Conservation (phyloP, 495 filamentous ascomycete genomes). For the Podospora pseudoanserina region DNA sequence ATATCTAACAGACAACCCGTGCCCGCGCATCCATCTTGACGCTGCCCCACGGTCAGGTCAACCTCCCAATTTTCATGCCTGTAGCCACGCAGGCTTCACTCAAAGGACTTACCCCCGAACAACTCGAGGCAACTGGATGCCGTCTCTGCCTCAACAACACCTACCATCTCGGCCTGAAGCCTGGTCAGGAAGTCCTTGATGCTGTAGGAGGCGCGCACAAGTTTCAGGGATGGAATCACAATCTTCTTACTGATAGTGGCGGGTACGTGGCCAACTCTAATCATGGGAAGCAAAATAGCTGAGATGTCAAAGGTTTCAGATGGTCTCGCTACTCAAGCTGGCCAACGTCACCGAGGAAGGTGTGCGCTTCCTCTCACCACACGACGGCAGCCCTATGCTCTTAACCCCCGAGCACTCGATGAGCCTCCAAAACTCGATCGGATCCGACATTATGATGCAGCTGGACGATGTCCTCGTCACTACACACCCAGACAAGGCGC, state of each 20-base stretch:
- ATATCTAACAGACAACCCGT: constrained; percentile 71
- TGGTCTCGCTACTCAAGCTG: constrained; percentile 94
- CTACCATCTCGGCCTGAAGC: constrained; percentile 93
- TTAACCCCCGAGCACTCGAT: constrained; percentile 98
- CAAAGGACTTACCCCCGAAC: constrained; percentile 90
- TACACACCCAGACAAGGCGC: constrained; percentile 77
- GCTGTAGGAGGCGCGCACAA: constrained; percentile 88
- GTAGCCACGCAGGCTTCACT: constrained; percentile 96
- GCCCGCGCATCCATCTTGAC: constrained; percentile 86
- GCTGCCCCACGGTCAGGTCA: constrained; percentile 86
- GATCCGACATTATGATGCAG: constrained; percentile 99
- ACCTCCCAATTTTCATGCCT: constrained; percentile 94
- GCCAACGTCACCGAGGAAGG: constrained; percentile 94
- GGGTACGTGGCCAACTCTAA: constrained; percentile 57
- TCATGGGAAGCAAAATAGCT: neutral
- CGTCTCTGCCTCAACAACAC: constrained; percentile 94
- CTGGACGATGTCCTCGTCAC: constrained; percentile 96
- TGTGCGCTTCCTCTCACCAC: constrained; percentile 88
- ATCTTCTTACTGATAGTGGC: constrained; percentile 95
- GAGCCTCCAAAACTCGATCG: constrained; percentile 91
- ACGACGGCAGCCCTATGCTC: constrained; percentile 95
- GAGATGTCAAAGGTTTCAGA: constrained; percentile 71
- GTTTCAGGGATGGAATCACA: constrained; percentile 90
- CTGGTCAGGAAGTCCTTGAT: constrained; percentile 83
- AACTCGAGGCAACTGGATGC: constrained; percentile 83